phyloP scores from a whole-genome alignment of 768 basidiomycete genomes.

The Lentinula raphanica region DNA sequence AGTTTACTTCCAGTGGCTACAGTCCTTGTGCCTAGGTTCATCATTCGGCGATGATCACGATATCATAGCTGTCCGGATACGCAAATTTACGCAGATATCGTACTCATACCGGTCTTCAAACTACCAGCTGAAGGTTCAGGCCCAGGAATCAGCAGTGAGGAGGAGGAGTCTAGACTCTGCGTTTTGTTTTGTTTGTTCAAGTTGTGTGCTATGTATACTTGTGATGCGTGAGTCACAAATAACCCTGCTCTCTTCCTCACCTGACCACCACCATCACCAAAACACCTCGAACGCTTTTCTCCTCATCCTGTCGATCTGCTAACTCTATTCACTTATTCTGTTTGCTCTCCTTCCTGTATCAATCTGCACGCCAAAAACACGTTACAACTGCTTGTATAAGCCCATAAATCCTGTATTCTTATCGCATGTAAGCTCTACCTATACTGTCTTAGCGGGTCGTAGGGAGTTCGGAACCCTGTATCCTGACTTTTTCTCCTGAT shows the following conservation, averaged over 20 bases:
- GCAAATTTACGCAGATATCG: too few species aligned
- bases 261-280: background rate
- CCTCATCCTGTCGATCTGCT: background rate
- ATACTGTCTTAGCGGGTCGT: constrained; percentile 8
- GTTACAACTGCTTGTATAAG: constrained; percentile 5
- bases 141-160: too few species aligned
- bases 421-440: constrained; percentile 9
- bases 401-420: constrained; percentile 7
- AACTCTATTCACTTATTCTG: constrained; percentile 1
- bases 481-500: constrained; percentile 4
- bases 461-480: constrained; percentile 5
- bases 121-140: too few species aligned
- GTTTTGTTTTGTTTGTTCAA: too few species aligned
- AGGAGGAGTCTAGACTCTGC: too few species aligned
- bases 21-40: too few species aligned
- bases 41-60: too few species aligned
- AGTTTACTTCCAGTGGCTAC: too few species aligned
- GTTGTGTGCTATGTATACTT: too few species aligned
- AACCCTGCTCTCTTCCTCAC: background rate
- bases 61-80: too few species aligned
- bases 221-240: background rate
- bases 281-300: background rate
- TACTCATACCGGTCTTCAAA: too few species aligned
- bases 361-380: constrained; percentile 4
- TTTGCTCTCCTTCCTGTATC: constrained; percentile 9